phyloP scores from a whole-genome alignment of 2,329 filamentous ascomycete genomes.

The Malbranchea zuffiana region DNA sequence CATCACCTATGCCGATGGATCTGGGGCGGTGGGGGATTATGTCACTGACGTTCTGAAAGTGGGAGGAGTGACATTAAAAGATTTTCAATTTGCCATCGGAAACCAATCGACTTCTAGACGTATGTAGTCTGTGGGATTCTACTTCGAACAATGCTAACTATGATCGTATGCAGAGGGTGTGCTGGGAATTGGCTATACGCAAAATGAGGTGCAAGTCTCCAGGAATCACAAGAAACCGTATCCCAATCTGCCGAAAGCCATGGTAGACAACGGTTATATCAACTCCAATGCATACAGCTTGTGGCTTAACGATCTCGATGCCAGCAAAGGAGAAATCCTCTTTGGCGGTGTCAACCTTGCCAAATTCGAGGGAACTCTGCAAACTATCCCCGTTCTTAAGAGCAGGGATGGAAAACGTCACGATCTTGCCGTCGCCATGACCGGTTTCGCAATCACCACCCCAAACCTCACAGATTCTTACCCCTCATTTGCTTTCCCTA shows the following conservation, averaged over 20 bases:
- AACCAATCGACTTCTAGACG: constrained; percentile 34
- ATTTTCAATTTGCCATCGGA: constrained; percentile 51
- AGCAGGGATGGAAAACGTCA: constrained; percentile 32
- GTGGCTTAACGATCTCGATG: constrained; percentile 62
- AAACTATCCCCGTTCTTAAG: constrained; percentile 56
- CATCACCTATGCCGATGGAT: constrained; percentile 77
- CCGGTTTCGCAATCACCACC: constrained; percentile 39
- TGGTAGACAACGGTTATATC: constrained; percentile 52
- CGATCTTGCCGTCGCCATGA: constrained; percentile 61
- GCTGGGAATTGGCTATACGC: constrained; percentile 69
- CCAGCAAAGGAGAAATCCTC: constrained; percentile 55
- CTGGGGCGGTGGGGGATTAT: constrained; percentile 67
- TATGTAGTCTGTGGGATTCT: constrained; percentile 2
- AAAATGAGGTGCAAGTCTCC: constrained; percentile 65
- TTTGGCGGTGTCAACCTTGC: constrained; percentile 64
- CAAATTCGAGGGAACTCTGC: constrained; percentile 52
- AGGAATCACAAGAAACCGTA: constrained; percentile 44
- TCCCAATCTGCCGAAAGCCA: constrained; percentile 56
- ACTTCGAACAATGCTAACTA: background rate
- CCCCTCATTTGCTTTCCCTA: constrained; percentile 22
- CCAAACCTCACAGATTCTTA: constrained; percentile 12
- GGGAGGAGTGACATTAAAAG: constrained; percentile 38
- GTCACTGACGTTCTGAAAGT: constrained; percentile 58
- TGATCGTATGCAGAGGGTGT: constrained; percentile 51
- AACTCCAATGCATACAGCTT: constrained; percentile 60